Evolutionary conservation across 805 yeast genomes (phyloP).

Genomic region (Metschnikowia baotianmanensis): DNA sequence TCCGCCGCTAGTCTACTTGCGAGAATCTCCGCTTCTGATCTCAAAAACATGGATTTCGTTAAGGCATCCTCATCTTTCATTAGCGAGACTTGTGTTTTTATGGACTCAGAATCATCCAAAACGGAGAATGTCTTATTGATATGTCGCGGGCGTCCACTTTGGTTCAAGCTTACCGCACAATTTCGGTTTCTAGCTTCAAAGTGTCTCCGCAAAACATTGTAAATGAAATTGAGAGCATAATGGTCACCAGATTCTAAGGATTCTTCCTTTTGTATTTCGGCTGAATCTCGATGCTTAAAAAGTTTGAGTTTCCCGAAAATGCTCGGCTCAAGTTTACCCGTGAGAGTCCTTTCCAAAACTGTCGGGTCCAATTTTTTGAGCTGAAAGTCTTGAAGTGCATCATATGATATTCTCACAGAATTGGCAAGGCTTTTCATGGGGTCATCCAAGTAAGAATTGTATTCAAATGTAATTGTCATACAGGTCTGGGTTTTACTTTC

Average conservation of each 20-base stretch:
- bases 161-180: slow-evolving; percentile 25
- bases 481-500: slow-evolving; percentile 24
- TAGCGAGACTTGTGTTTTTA: slow-evolving; percentile 4
- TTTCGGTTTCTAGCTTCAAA: slow-evolving; percentile 30
- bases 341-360: slow-evolving; percentile 29
- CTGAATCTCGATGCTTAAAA: slow-evolving; percentile 20
- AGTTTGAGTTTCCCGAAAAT: slow-evolving; percentile 23
- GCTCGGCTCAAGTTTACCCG: slow-evolving; percentile 24
- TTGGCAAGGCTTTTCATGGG: slow-evolving; percentile 27
- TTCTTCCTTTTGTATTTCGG: slow-evolving; percentile 10
- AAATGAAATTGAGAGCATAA: slow-evolving; percentile 32
- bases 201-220: slow-evolving; percentile 31
- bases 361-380: slow-evolving; percentile 23
- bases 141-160: not conserved
- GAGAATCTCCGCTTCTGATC: slow-evolving; percentile 26
- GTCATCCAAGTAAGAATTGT: slow-evolving; percentile 31
- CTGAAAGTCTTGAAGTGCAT: slow-evolving; percentile 22
- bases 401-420: slow-evolving; percentile 29
- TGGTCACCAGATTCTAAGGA: slow-evolving; percentile 25
- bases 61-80: not conserved
- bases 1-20: slow-evolving; percentile 25
- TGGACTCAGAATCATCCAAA: slow-evolving; percentile 1
- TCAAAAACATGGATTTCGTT: slow-evolving; percentile 20
- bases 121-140: slow-evolving; percentile 3
- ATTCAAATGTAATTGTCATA: slow-evolving; percentile 37